phyloP scores from a whole-genome alignment of 2,329 filamentous ascomycete species.

The Scedosporium minutisporum region DNA sequence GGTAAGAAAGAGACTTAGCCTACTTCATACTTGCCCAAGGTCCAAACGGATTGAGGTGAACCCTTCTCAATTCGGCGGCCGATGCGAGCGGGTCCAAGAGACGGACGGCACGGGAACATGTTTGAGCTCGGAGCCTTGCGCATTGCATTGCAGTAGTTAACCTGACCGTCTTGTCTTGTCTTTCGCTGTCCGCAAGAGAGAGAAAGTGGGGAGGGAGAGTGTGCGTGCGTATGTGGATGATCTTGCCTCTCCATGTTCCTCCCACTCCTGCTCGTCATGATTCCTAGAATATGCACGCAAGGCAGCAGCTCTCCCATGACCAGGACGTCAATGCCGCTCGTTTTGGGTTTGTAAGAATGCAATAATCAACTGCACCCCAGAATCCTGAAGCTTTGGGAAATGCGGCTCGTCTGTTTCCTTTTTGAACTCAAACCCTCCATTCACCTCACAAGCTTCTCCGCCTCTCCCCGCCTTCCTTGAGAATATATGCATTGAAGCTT shows the following conservation, averaged over 20 bases:
- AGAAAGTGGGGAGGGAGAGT: no score
- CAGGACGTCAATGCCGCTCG: not conserved
- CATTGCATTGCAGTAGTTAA: not conserved
- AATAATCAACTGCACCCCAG: constrained; percentile 1
- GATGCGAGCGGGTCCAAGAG: not conserved
- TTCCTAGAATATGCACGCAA: not conserved
- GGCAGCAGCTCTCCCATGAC: not conserved
- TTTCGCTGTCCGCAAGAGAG: not conserved
- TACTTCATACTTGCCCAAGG: not conserved
- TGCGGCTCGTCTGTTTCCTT: no score
- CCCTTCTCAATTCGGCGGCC: not conserved
- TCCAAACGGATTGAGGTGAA: not conserved
- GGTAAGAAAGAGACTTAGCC: not conserved
- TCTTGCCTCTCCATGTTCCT: not conserved
- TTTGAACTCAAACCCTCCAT: no score
- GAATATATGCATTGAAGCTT: no score
- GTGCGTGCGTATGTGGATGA: not conserved
- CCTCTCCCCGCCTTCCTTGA: no score
- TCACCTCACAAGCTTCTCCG: no score
- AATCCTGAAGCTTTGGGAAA: not conserved
- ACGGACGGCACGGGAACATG: not conserved
- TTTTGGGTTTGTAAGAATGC: not conserved
- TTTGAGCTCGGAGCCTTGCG: not conserved
- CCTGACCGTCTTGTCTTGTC: not conserved
- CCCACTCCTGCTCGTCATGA: not conserved